Evolutionary conservation across 768 basidiomycete genomes (phyloP), one percentile per base, ranked within the genome.

Genomic region (Collybia sp.): DNA sequence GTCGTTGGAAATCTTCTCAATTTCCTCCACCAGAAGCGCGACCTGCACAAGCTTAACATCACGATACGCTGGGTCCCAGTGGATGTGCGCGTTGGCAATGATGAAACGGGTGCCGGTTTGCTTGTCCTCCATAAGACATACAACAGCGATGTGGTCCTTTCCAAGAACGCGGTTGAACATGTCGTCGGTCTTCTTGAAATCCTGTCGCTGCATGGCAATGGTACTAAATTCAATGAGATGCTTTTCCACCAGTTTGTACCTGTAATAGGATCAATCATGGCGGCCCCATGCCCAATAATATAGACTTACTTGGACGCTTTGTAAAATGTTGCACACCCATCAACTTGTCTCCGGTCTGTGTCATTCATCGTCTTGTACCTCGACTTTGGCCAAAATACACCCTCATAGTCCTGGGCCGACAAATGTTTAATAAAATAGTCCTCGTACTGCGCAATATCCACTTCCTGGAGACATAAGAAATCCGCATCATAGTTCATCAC

Each of bases 111-210:
- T 84, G 35, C 93, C 93, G 0, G 93, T 90, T 34, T 80, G 76
- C 50, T 79, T 80, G 66, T 88, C 86, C 70, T 99, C 96, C 59
- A 98, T 75, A 25, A 92, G 76, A 55, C 83, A 82, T 47, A 94
- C 72, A 52, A 93, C 82, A 39, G 93, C 93, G 52, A 98, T 89
- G 59, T 97, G 82, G 65, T 98, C 95, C 62, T 92, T 90, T 51
- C 88, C 87, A 55, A 97, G 79, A 45, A 98, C 93, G 30, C 96
- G 92, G 60, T 97, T 97, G 79, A 97, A 98, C 93, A 98, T 94
- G 71, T 97, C 95, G 58, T 98, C 93, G 13, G 93, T 95, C 69
- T 93, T 93, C 75, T 93, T 92, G 71, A 93, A 92, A 62, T 94
- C 93, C 42, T 85, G 81, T 19, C 93, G 82, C 56, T 92, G 88